Conservation (phyloP, 345 rosid species). For the Melastoma malabathricum region DNA sequence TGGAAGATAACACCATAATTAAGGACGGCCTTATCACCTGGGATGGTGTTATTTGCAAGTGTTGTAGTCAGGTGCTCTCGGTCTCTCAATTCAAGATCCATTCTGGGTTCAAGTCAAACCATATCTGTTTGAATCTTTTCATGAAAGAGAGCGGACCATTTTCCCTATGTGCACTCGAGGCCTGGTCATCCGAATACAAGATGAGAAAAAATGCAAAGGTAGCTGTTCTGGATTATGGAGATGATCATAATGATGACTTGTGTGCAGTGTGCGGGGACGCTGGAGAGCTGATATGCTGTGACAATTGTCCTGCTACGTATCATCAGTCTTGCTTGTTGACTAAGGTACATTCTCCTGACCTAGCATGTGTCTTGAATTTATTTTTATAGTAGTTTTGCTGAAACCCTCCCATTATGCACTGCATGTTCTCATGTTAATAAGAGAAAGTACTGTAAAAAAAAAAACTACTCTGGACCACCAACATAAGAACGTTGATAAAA, state of each 20-base stretch:
- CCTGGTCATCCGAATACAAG: constrained; percentile 81
- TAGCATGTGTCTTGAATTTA: too few species aligned
- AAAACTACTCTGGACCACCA: too few species aligned
- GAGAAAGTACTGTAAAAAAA: too few species aligned
- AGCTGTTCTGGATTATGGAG: constrained; percentile 34
- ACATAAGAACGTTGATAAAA: too few species aligned
- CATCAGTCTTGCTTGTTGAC: constrained; percentile 72
- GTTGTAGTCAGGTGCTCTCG: constrained; percentile 55
- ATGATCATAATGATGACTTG: constrained; percentile 86
- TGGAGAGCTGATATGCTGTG: constrained; percentile 90
- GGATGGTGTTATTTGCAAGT: constrained; percentile 65
- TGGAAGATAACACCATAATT: constrained; percentile 39
- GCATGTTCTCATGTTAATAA: too few species aligned
- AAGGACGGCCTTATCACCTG: constrained; percentile 60
- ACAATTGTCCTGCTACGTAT: constrained; percentile 82
- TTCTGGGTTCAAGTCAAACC: constrained; percentile 56
- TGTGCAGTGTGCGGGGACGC: constrained; percentile 91
- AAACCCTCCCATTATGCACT: too few species aligned
- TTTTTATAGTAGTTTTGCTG: too few species aligned
- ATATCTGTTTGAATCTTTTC: constrained; percentile 73
- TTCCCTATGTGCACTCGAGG: constrained; percentile 64
- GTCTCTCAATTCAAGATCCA: constrained; percentile 65
- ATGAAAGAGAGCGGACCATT: constrained; percentile 72
- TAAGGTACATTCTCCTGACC: constrained; percentile 28
- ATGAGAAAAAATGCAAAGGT: constrained; percentile 36